phyloP scores from a whole-genome alignment of 2,329 filamentous ascomycete species.

The Diaporthe destruens region DNA sequence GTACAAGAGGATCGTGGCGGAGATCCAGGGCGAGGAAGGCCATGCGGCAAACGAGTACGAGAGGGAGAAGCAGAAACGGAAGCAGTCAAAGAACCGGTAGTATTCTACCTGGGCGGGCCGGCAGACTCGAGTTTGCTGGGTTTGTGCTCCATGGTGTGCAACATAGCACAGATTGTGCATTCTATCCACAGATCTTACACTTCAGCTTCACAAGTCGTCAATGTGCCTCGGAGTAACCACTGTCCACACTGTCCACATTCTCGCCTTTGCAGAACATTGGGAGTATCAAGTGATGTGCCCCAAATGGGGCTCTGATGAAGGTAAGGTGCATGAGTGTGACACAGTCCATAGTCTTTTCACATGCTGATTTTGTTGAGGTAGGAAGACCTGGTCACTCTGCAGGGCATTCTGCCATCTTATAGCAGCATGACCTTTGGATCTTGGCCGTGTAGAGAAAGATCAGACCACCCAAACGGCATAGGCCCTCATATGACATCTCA shows the following conservation, averaged over 20 bases:
- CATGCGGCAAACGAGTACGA: slow-evolving; percentile 89
- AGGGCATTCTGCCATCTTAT: background rate
- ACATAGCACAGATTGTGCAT: slow-evolving; percentile 27
- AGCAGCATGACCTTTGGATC: background rate
- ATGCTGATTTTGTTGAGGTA: background rate
- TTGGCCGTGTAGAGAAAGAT: background rate
- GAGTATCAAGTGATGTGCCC: background rate
- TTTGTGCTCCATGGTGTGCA: slow-evolving; percentile 5
- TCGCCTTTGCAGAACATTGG: background rate
- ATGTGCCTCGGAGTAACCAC: background rate
- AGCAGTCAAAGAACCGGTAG: slow-evolving; percentile 65
- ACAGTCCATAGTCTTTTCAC: background rate
- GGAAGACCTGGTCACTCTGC: background rate
- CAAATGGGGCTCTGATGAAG: background rate
- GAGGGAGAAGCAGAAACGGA: slow-evolving; percentile 82
- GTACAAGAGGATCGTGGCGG: slow-evolving; percentile 89
- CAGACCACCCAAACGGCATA: background rate
- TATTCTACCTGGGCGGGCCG: background rate
- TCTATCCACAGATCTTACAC: background rate
- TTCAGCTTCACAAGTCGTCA: background rate
- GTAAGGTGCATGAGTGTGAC: background rate
- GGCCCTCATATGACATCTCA: background rate
- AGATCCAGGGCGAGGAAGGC: slow-evolving; percentile 96
- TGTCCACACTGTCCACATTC: background rate
- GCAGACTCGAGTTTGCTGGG: background rate